These are phyloP conservation scores for Phytophthora macrochlamydospora DNA, from an alignment of 352 stramenopile species.

Conservation along the genomic window DNA sequence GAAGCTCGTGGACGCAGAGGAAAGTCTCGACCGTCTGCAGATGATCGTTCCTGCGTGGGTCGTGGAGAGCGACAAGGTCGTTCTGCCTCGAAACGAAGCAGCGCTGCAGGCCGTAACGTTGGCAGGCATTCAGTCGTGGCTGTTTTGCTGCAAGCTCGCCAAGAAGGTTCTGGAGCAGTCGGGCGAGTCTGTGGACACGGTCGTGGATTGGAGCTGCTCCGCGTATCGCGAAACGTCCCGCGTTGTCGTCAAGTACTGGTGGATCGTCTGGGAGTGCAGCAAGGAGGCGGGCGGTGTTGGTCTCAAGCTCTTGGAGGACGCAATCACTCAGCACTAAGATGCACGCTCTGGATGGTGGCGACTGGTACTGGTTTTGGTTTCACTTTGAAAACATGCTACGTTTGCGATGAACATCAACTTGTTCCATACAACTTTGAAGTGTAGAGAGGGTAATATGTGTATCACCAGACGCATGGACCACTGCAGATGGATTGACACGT, in stretches of 20 bases:
- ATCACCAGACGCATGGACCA: too few species aligned
- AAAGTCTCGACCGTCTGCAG: conserved; percentile 30
- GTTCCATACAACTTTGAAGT: too few species aligned
- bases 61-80: not conserved
- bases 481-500: too few species aligned
- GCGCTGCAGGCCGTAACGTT: conserved; percentile 21
- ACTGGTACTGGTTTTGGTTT: too few species aligned
- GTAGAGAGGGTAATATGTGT: too few species aligned
- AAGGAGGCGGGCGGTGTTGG: conserved; percentile 6
- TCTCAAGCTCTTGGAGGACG: conserved; percentile 12
- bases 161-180: conserved; percentile 20
- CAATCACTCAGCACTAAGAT: too few species aligned
- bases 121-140: conserved; percentile 21
- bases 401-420: too few species aligned
- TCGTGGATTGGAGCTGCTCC: conserved; percentile 3
- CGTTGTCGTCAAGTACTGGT: conserved; percentile 19
- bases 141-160: conserved; percentile 18
- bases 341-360: too few species aligned
- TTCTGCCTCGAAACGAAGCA: conserved; percentile 6
- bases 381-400: too few species aligned
- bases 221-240: not conserved
- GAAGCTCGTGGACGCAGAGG: conserved; percentile 28
- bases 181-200: conserved; percentile 6
- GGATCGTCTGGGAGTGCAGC: not conserved
- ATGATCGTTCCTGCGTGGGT: conserved; percentile 30